phyloP scores from a whole-genome alignment of 78 protist species.

The Dictyostelium firmibasis region DNA sequence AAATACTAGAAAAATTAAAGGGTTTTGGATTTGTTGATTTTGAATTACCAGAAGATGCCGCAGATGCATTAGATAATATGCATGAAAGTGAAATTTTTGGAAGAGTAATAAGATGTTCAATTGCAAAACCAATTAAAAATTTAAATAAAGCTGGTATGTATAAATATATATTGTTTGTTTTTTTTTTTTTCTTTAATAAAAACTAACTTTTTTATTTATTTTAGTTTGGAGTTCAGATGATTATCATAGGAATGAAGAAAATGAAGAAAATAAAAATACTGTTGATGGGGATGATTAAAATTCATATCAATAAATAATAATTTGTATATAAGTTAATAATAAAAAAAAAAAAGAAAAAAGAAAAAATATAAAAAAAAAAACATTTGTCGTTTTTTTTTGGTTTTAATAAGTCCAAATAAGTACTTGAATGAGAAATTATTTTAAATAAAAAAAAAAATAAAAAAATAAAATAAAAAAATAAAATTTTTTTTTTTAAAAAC shows the following conservation, averaged over 20 bases:
- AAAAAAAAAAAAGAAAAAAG: too few relatives aligned
- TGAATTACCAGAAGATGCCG: constrained; percentile 87
- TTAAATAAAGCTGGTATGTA: constrained; percentile 47
- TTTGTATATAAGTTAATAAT: not conserved
- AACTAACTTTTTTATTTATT: not conserved
- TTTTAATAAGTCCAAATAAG: too few relatives aligned
- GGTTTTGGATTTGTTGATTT: constrained; percentile 92
- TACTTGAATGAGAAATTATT: too few relatives aligned
- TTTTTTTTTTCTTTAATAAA: not conserved
- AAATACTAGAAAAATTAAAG: constrained; percentile 39
- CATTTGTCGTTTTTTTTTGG: too few relatives aligned
- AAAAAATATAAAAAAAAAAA: too few relatives aligned
- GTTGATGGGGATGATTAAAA: not conserved
- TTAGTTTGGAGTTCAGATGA: constrained; percentile 61
- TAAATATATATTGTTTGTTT: not conserved
- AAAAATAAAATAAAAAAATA: too few relatives aligned
- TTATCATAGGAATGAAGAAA: not conserved
- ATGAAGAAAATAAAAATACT: not conserved
- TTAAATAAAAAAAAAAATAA: too few relatives aligned
- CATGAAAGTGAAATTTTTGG: constrained; percentile 91
- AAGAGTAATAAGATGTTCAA: constrained; percentile 67
- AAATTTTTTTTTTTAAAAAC: too few relatives aligned
- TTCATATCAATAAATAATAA: not conserved
- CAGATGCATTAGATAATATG: constrained; percentile 94
- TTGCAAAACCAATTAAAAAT: constrained; percentile 69